Conservation (phyloP, 2,329 filamentous ascomycete species). For the Pseudocercospora macadamiae region DNA sequence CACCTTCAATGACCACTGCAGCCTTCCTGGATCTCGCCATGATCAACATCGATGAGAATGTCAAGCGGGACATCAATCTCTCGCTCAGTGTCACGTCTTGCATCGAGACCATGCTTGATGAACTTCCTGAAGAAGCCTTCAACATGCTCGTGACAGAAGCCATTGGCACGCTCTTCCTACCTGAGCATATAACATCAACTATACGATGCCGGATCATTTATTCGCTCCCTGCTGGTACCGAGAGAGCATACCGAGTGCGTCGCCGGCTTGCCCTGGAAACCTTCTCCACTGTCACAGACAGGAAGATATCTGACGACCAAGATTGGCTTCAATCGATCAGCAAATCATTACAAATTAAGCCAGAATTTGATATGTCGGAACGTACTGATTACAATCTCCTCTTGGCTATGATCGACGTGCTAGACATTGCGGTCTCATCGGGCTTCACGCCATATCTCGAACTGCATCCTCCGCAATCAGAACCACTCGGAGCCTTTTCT, state of each 20-base stretch:
- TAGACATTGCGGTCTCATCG: constrained; percentile 76
- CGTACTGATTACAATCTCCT: constrained; percentile 71
- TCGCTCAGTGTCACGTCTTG: constrained; percentile 13
- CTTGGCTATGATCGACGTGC: constrained; percentile 64
- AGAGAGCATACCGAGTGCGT: constrained; percentile 62
- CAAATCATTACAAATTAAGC: constrained; percentile 26
- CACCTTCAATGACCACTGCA: constrained; percentile 19
- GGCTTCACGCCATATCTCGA: constrained; percentile 47
- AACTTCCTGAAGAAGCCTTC: constrained; percentile 22
- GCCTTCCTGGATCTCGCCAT: constrained; percentile 33
- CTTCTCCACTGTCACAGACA: constrained; percentile 51
- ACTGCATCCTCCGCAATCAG: constrained; percentile 14
- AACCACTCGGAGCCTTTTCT: constrained; percentile 18
- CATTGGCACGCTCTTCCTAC: constrained; percentile 18
- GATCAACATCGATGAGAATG: constrained; percentile 33
- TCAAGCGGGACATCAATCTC: constrained; percentile 23
- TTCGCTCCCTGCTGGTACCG: constrained; percentile 59
- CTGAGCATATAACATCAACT: constrained; percentile 16
- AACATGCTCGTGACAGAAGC: constrained; percentile 17
- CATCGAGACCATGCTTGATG: constrained; percentile 31
- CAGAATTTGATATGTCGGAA: constrained; percentile 57
- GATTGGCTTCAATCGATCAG: constrained; percentile 33
- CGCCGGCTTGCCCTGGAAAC: constrained; percentile 68
- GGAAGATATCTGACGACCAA: background rate
- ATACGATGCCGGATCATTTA: constrained; percentile 62